These are phyloP conservation scores for Coniosporium apollinis DNA, from an alignment of 495 filamentous ascomycete genomes.

Conservation along the genomic window DNA sequence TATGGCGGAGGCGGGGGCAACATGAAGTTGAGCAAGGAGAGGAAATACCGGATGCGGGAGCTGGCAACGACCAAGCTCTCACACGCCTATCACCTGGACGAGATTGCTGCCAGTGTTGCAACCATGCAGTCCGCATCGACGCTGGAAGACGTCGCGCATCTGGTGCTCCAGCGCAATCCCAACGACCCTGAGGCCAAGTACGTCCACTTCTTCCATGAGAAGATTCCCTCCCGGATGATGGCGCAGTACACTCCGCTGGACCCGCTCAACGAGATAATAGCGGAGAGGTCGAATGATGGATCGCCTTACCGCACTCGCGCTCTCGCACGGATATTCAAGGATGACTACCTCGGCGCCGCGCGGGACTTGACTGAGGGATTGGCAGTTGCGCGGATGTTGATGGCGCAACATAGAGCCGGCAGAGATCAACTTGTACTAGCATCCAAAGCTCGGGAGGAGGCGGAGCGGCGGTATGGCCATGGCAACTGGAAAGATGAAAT, in stretches of 20 bases:
- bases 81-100: conserved; percentile 59
- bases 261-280: conserved; percentile 48
- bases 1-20: conserved; percentile 37
- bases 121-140: conserved; percentile 70
- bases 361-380: conserved; percentile 50
- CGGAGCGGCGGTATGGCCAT: conserved; percentile 1
- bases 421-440: conserved; percentile 30
- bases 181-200: conserved; percentile 56
- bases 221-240: conserved; percentile 61
- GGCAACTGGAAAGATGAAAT: conserved; percentile 28
- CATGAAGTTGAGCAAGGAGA: conserved; percentile 52
- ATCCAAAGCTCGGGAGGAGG: conserved; percentile 25
- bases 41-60: conserved; percentile 59
- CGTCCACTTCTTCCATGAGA: conserved; percentile 78
- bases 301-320: conserved; percentile 55
- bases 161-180: conserved; percentile 48
- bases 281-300: conserved; percentile 39
- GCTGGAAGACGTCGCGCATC: conserved; percentile 58
- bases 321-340: conserved; percentile 57
- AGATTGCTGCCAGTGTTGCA: conserved; percentile 65
- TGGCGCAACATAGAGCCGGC: conserved; percentile 26
- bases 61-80: conserved; percentile 59
- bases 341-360: conserved; percentile 49
- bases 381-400: conserved; percentile 35
- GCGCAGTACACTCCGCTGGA: conserved; percentile 52